Evolutionary conservation across 2,329 filamentous ascomycete species (phyloP).

Genomic region (Pestalotiopsis sp.): DNA sequence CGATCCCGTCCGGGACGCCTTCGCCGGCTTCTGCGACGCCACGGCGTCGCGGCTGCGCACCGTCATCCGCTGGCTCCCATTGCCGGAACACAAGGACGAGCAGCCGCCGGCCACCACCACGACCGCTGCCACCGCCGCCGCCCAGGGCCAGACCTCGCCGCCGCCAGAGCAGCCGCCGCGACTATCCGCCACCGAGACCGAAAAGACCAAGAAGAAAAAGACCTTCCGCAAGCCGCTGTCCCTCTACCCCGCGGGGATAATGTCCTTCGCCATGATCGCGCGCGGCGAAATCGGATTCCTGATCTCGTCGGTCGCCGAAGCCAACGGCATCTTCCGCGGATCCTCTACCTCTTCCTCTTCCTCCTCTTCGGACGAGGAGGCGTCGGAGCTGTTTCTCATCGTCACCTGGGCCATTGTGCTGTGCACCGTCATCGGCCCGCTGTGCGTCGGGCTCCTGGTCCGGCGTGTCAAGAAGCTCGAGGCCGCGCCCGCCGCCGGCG

Average conservation of each 20-base stretch:
- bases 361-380: not conserved
- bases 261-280: conserved; percentile 72
- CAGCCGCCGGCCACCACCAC: not conserved
- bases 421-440: conserved; percentile 55
- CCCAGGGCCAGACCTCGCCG: not conserved
- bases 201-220: not conserved
- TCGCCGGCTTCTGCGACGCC: conserved; percentile 11
- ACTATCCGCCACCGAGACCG: conserved; percentile 22
- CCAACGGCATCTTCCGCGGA: conserved; percentile 43
- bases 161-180: conserved; percentile 10
- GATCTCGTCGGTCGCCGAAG: conserved; percentile 70
- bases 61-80: conserved; percentile 20
- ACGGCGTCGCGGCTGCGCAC: conserved; percentile 13
- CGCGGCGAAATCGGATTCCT: conserved; percentile 82
- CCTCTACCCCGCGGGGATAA: conserved; percentile 67
- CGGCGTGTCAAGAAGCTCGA: conserved; percentile 41
- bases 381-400: conserved; percentile 52
- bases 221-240: conserved; percentile 48
- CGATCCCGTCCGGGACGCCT: conserved; percentile 13
- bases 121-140: not conserved
- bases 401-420: conserved; percentile 58
- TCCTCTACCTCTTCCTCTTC: conserved; percentile 17
- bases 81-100: not conserved
- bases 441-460: conserved; percentile 51
- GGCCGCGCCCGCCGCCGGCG: conserved; percentile 11